Base-by-base conservation (phyloP, 768 basidiomycete species). In the Kwoniella dejecticola region DNA sequence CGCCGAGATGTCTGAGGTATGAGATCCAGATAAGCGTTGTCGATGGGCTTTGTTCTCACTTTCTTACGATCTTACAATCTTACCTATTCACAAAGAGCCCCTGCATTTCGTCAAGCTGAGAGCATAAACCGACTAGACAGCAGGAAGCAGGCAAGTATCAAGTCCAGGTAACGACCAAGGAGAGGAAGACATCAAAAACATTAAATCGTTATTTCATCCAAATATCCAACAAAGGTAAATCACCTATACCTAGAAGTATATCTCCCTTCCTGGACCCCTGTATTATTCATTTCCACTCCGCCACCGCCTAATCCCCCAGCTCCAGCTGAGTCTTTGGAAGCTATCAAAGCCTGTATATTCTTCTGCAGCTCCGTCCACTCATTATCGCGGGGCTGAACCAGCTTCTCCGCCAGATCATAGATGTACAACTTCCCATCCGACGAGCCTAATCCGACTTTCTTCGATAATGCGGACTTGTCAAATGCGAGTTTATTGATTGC, bases 401-500 rank as follows among this genome's bases (percentile, higher is more conserved):
- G 89, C 83, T 90, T 86, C 71, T 97, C 93, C 11, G 93, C 91
- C 64, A 98, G 86, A 75, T 97, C 95, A 76, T 95, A 98, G 33
- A 99, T 84, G 79, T 96, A 95, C 61, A 99, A 80, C 65, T 85
- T 86, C 13, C 96, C 96, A 66, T 98, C 95, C 66, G 90, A 90
- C 3, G 90, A 89, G 29, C 95, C 96, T 27, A 98, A 78, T 0
- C 89, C 95, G 1, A 86, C 92, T 24, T 93, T 86, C 33, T 91
- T 85, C 1, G 69, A 65, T 0, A 93, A 46, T 56, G 97, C 91
- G 72, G 94, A 90, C 54, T 85, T 83, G 73, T 99, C 96, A 93
- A 94, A 99, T 70, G 89, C 85, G 26, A 98, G 77, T 80, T 97
- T 98, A 83, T 99, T 99, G 68, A 99, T 85, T 3, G 93, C 94